Conservation (phyloP, 129 eudicot genomes). For the Saussurea involucrata region DNA sequence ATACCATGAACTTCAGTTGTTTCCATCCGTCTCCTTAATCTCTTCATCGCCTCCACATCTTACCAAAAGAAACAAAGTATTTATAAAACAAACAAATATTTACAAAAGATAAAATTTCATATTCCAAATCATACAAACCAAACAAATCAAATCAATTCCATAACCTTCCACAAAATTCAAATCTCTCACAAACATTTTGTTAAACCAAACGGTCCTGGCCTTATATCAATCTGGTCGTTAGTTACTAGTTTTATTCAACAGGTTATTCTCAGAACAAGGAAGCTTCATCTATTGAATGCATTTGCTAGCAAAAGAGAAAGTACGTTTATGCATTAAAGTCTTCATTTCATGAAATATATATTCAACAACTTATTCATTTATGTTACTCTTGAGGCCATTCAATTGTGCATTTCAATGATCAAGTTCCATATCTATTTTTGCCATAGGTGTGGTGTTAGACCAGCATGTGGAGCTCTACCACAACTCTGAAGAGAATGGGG, state of each 20-base stretch:
- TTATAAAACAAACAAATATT: not conserved
- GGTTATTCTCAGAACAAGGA: conserved; percentile 69
- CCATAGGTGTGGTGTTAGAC: conserved; percentile 60
- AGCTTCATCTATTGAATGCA: conserved; percentile 54
- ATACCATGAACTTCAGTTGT: too few species aligned
- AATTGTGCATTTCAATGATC: not conserved
- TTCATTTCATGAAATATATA: not conserved
- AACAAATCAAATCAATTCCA: too few species aligned
- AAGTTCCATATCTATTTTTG: not conserved
- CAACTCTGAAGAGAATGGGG: conserved; percentile 48
- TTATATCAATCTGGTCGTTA: not conserved
- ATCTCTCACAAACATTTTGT: not conserved
- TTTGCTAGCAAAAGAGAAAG: conserved; percentile 70
- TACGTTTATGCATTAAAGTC: conserved; percentile 24
- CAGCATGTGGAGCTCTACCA: conserved; percentile 72
- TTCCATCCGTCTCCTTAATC: too few species aligned
- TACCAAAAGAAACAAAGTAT: not conserved
- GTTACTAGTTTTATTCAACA: conserved; percentile 24
- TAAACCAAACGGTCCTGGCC: not conserved
- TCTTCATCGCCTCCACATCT: not conserved
- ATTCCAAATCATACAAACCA: not conserved
- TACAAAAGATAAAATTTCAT: not conserved
- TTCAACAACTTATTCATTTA: not conserved
- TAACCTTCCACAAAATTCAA: not conserved
- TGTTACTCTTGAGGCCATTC: not conserved